phyloP scores from a whole-genome alignment of 208 protist genomes.

The Tetramitus jugosus region DNA sequence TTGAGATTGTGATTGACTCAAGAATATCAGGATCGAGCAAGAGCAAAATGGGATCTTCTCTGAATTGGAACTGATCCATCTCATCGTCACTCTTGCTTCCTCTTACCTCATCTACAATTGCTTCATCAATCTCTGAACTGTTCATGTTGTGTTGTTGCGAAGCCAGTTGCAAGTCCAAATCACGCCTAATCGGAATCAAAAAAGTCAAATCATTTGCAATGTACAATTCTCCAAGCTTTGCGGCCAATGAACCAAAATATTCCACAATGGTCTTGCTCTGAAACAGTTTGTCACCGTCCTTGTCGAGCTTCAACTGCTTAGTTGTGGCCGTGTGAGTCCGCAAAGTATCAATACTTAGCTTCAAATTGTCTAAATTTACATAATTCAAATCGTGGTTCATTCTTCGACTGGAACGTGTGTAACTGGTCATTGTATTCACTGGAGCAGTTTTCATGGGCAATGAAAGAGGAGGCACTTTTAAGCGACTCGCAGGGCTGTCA shows the following conservation, averaged over 20 bases:
- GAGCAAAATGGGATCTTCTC: neutral
- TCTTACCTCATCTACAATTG: neutral
- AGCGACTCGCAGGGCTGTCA: too few relatives aligned
- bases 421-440: neutral
- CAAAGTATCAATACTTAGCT: conserved; percentile 15
- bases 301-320: neutral
- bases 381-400: neutral
- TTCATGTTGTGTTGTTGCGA: neutral
- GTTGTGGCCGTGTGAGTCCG: neutral
- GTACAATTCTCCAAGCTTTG: conserved; percentile 10
- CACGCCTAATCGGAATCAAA: conserved; percentile 10
- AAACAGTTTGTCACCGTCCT: neutral
- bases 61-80: neutral
- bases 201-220: neutral
- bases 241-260: neutral
- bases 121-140: neutral
- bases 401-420: neutral
- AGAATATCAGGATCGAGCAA: neutral
- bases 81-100: neutral
- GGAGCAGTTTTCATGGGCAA: too few relatives aligned
- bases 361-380: neutral
- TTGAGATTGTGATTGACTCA: neutral
- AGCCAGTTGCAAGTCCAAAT: neutral
- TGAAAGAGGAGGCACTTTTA: too few relatives aligned
- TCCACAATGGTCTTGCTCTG: neutral